These are phyloP conservation scores for Podospora appendiculata DNA, from an alignment of 495 filamentous ascomycete genomes.

Conservation along the genomic window DNA sequence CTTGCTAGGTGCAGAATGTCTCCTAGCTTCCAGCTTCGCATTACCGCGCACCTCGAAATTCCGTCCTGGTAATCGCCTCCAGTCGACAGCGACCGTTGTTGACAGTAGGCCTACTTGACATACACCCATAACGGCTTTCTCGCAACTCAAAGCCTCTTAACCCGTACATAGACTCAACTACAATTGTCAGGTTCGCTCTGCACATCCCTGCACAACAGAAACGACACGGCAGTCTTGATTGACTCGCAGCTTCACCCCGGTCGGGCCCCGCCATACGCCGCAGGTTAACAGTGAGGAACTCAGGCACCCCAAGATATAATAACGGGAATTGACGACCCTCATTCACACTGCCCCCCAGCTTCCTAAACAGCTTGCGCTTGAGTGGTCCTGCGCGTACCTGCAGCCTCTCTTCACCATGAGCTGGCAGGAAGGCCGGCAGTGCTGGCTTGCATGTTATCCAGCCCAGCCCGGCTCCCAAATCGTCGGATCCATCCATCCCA, in stretches of 20 bases:
- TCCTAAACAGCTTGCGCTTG: slow-evolving; percentile 1
- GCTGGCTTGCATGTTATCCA: not conserved
- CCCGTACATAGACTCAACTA: not conserved
- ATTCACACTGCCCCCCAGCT: not conserved
- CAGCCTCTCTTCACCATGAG: slow-evolving; percentile 1
- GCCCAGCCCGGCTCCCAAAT: slow-evolving; percentile 7
- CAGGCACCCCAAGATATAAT: not conserved
- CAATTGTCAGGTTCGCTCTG: not conserved
- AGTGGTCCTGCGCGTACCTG: slow-evolving; percentile 10
- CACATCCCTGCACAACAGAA: not conserved
- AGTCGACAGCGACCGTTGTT: not conserved
- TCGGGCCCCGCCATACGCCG: not conserved
- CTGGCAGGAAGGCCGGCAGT: slow-evolving; percentile 9
- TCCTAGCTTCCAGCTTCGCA: not conserved
- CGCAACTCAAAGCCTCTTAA: not conserved
- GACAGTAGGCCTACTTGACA: too few relatives aligned
- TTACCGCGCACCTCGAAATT: too few relatives aligned
- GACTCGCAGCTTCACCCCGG: too few relatives aligned
- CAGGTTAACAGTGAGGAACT: not conserved
- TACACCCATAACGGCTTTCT: not conserved
- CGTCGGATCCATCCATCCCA: not conserved
- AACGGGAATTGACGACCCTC: slow-evolving; percentile 1
- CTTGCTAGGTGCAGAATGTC: not conserved
- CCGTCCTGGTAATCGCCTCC: too few relatives aligned
- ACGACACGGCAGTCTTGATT: too few relatives aligned